phyloP scores from a whole-genome alignment of 345 rosid species.

The Gossypium anomalum region DNA sequence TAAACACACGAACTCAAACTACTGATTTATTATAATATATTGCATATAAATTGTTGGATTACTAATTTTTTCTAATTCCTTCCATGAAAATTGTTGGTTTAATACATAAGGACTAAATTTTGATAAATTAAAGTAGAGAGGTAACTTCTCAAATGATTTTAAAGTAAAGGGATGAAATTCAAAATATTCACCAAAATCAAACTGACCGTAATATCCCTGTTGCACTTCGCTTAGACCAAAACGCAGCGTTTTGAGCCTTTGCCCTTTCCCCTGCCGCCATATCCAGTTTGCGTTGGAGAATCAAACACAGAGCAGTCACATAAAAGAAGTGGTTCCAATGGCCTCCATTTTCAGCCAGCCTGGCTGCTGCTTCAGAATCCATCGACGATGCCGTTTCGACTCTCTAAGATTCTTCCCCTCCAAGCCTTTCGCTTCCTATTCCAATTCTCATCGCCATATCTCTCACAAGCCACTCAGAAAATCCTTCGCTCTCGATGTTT shows the following conservation, averaged over 20 bases:
- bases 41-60: too few species aligned
- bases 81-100: too few species aligned
- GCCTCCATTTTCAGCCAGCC: constrained; percentile 46
- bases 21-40: too few species aligned
- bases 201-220: background rate
- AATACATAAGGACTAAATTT: too few species aligned
- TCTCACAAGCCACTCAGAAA: constrained; percentile 22
- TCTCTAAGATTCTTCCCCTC: constrained; percentile 38
- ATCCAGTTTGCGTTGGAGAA: constrained; percentile 21
- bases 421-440: constrained; percentile 21
- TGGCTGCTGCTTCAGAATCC: constrained; percentile 38
- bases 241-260: constrained; percentile 31
- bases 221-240: background rate
- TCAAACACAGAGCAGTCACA: constrained; percentile 16
- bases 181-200: background rate
- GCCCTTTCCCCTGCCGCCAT: constrained; percentile 19
- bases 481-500: constrained; percentile 30
- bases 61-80: too few species aligned
- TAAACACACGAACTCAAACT: too few species aligned
- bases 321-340: constrained; percentile 13
- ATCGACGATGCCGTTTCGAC: constrained; percentile 30
- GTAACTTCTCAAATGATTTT: too few species aligned
- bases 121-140: too few species aligned
- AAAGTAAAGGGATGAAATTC: too few species aligned
- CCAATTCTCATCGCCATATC: constrained; percentile 22